Conservation (phyloP, 495 filamentous ascomycete species). For the Friedmanniomyces simplex region DNA sequence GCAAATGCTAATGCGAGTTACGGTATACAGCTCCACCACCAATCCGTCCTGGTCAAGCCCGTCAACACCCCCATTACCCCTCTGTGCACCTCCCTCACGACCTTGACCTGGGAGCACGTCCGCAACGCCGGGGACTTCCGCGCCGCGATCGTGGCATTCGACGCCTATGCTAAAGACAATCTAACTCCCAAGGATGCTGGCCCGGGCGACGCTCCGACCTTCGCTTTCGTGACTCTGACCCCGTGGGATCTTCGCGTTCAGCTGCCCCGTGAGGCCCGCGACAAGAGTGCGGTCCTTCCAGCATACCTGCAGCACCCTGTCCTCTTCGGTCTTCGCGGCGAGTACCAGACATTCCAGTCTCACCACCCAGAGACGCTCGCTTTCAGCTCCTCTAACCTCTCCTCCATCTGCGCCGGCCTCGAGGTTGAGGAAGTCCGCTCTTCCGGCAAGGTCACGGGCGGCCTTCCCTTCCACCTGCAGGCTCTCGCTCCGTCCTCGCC, state of each 20-base stretch:
- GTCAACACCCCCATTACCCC: constrained; percentile 98
- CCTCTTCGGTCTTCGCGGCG: constrained; percentile 89
- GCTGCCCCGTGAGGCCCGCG: constrained; percentile 89
- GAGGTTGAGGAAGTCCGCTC: constrained; percentile 95
- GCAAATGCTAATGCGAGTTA: constrained; percentile 2
- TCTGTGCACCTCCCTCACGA: constrained; percentile 95
- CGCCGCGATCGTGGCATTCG: constrained; percentile 90
- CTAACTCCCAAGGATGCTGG: constrained; percentile 64
- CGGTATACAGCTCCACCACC: constrained; percentile 64
- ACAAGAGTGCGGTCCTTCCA: constrained; percentile 95
- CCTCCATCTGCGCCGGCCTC: constrained; percentile 94
- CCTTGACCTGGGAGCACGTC: constrained; percentile 97
- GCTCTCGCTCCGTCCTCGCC: constrained; percentile 94
- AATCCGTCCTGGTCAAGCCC: constrained; percentile 93
- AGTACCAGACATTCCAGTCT: constrained; percentile 97
- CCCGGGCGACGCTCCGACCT: constrained; percentile 42
- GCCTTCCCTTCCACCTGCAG: constrained; percentile 94
- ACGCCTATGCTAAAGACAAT: constrained; percentile 82
- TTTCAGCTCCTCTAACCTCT: constrained; percentile 85
- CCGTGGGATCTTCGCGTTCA: constrained; percentile 98
- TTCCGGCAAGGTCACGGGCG: constrained; percentile 96
- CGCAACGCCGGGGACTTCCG: constrained; percentile 92
- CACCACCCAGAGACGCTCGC: constrained; percentile 95
- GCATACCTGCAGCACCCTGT: constrained; percentile 94
- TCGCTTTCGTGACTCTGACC: constrained; percentile 95